Evolutionary conservation across 2,329 filamentous ascomycete genomes (phyloP), one percentile per base, ranked within the genome.

Genomic region (Macrophomina tecta): DNA sequence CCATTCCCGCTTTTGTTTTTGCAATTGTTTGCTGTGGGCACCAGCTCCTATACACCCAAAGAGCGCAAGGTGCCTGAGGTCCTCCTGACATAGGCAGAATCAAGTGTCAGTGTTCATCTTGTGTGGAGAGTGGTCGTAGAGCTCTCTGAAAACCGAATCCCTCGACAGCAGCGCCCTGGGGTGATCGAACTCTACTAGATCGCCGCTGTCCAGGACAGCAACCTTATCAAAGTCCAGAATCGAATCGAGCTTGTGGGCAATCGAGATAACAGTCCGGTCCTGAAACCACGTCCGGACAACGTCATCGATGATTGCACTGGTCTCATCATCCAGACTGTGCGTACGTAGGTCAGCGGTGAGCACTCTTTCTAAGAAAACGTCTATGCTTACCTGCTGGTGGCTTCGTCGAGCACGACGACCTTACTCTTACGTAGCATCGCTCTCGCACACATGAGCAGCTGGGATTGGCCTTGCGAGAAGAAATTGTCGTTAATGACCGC

Each of bases 401-500:
- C 75, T 61, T 78, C 76, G 46, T 78, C 76, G 8, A 78, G 68
- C 8, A 78, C 70, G 7, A 78, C 52, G 1, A 78, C 63, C 3
- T 68, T 72, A 0, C 72, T 69, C 40, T 70, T 73, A 28, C 73
- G 68, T 5, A 90, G 74, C 23, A 90, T 80, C 0, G 87, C 88
- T 0, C 88, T 77, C 0, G 85, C 88, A 0, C 91, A 81, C 69
- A 84, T 87, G 70, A 91, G 88, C 0, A 91, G 80, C 71, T 91
- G 89, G 48, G 83, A 83, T 73, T 91, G 89, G 0, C 89, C 89
- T 18, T 76, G 72, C 36, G 1, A 70, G 67, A 45, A 40, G 34
- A 2, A 70, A 48, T 23, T 69, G 67, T 5, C 69, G 56, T 18
- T 52, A 32, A 28, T 55, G n/a, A 55, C 66, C 12, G 51, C 30